Evolutionary conservation across 2,329 filamentous ascomycete genomes (phyloP), one percentile per base, ranked within the genome.

Genomic region (Dactylellina drechsleri): DNA sequence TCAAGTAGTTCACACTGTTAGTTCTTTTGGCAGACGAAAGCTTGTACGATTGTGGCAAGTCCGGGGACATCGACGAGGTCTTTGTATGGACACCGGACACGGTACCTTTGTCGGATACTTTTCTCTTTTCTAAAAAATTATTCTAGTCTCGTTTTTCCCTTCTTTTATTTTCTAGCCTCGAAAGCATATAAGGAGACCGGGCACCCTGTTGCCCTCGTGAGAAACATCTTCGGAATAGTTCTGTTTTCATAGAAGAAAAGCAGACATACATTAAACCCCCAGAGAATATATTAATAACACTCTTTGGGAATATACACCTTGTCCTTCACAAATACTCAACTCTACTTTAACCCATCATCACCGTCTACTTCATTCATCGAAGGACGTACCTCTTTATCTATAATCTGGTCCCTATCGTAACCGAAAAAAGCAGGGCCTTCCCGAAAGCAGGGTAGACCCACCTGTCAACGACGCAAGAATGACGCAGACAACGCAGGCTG

Each of bases 41-140:
- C 61, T 73, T 73, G 68, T 73, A 66, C 68, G 54, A 60, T 74
- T 74, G 70, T 74, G 70, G 70, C 62, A 74, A 74, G 62, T 67
- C 31, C 70, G 49, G 40, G 61, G 68, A 73, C 28, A 36, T 64
- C 61, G 68, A 73, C 41, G 60, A 66, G 60, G 60, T 60, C 40
- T 36, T 36, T 10, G 66, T 70, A 16, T 49, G 31, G 66, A 18
- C 26, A 59, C 28, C 59, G 61, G 65, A 31, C 26, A 10, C 36
- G 31, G 31, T n/a, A 52, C 15, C 18, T n/a, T 16, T 49, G 23
- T 18, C 59, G 66, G 66, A 71, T 64, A 71, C 57, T 64, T 71
- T 64, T 71, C 31, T 52, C 20, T 50, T 5, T 36, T 36, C 26
- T 7, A 36, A 36, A 36, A 36, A 7, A 36, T 36, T 36, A 36